These are phyloP conservation scores for Penicillium psychrosexuale DNA, from an alignment of 2,329 filamentous ascomycete species.

Conservation along the genomic window DNA sequence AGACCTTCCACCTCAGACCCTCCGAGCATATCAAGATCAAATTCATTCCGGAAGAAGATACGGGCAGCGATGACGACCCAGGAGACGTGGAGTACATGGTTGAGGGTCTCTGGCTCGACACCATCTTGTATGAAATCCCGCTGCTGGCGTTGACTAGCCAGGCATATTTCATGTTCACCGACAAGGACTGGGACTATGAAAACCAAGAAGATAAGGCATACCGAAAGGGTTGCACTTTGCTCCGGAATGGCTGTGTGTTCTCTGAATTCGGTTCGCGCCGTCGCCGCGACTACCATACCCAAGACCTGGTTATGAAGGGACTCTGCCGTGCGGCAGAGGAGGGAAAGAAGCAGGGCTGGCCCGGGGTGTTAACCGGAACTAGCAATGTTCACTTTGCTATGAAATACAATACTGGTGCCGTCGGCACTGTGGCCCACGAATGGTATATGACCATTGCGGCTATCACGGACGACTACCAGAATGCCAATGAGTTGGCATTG, in stretches of 20 bases:
- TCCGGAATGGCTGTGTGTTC: conserved; percentile 80
- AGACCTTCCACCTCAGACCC: conserved; percentile 76
- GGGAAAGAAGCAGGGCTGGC: conserved; percentile 60
- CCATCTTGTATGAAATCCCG: conserved; percentile 96
- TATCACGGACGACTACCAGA: conserved; percentile 78
- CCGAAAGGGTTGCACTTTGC: conserved; percentile 71
- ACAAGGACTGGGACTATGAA: conserved; percentile 85
- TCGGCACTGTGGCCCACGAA: conserved; percentile 92
- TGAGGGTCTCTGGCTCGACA: conserved; percentile 84
- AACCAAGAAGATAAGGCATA: conserved; percentile 83
- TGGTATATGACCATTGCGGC: conserved; percentile 99
- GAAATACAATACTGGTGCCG: conserved; percentile 78
- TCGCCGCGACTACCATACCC: conserved; percentile 89
- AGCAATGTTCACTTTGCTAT: conserved; percentile 98
- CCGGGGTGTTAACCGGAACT: conserved; percentile 77
- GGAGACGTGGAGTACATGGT: conserved; percentile 76
- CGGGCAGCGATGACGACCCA: conserved; percentile 60
- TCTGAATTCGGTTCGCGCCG: conserved; percentile 92
- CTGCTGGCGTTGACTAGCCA: conserved; percentile 88
- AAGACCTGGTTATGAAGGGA: conserved; percentile 85
- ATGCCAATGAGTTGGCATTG: conserved; percentile 79
- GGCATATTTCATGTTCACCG: conserved; percentile 95
- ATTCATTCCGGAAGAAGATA: conserved; percentile 58
- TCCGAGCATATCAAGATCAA: conserved; percentile 71
- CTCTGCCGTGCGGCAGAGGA: conserved; percentile 75